A percentile compares a stretch with the other conserved stretches of the same genome.
Evolutionary conservation across 1,284 basidiomycete genomes (phyloP).

Genomic region (Ustilago sp.): DNA sequence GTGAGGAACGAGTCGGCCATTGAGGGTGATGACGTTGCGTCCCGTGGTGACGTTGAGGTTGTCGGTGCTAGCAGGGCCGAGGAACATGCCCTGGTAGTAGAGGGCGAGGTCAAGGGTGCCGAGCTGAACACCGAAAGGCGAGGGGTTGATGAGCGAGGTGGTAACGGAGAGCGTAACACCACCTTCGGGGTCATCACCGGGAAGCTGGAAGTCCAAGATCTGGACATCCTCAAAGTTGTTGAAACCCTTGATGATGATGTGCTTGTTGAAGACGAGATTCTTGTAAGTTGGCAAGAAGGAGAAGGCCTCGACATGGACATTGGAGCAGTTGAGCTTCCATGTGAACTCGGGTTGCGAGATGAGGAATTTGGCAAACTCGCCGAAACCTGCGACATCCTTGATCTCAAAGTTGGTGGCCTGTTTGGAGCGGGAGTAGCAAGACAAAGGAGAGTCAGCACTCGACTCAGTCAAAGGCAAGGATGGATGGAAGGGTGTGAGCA

Average conservation of each 20-base stretch:
- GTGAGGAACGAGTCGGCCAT: constrained; percentile 76
- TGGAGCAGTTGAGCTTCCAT: constrained; percentile 76
- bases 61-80: constrained; percentile 74
- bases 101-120: constrained; percentile 79
- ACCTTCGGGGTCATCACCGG: constrained; percentile 77
- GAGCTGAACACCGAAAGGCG: constrained; percentile 79
- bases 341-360: constrained; percentile 79
- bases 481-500: background rate
- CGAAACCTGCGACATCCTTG: constrained; percentile 64
- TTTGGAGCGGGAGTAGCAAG: background rate
- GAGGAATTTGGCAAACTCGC: constrained; percentile 71
- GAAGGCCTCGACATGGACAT: constrained; percentile 77
- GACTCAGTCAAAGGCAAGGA: background rate
- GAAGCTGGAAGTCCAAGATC: constrained; percentile 78
- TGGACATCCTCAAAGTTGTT: constrained; percentile 77
- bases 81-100: constrained; percentile 75
- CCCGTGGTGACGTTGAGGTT: constrained; percentile 70
- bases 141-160: constrained; percentile 77
- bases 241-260: constrained; percentile 73
- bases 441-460: background rate
- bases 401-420: constrained; percentile 68
- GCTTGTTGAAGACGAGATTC: constrained; percentile 56
- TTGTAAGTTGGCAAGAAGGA: constrained; percentile 68
- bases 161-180: constrained; percentile 78
- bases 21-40: constrained; percentile 76